These are phyloP conservation scores for Recurvomyces mirabilis DNA, from an alignment of 495 filamentous ascomycete genomes.

Conservation along the genomic window DNA sequence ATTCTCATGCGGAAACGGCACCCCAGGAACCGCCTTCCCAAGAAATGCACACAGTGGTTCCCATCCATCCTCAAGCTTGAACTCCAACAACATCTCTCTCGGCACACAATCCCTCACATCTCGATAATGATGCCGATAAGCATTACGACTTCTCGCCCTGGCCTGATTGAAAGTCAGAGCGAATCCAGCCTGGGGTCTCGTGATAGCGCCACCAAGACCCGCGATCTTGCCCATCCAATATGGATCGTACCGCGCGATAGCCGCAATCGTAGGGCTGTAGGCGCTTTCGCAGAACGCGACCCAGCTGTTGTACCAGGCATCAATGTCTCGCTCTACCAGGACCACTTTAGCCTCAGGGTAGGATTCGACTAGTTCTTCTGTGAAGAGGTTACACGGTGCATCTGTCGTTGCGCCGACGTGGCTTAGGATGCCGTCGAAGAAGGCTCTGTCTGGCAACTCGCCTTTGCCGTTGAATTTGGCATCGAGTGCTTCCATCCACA, in stretches of 20 bases:
- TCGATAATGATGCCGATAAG: slow-evolving; percentile 13
- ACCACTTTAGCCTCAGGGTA: slow-evolving; percentile 33
- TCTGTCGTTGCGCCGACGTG: slow-evolving; percentile 13
- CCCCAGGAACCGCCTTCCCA: slow-evolving; percentile 14
- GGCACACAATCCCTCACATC: slow-evolving; percentile 8
- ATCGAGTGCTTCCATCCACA: slow-evolving; percentile 6
- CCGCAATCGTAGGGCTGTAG: slow-evolving; percentile 2
- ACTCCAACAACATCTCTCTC: slow-evolving; percentile 15
- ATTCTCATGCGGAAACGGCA: slow-evolving; percentile 16
- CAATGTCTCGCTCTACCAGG: slow-evolving; percentile 31
- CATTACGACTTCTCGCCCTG: slow-evolving; percentile 11
- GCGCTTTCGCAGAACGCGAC: slow-evolving; percentile 2
- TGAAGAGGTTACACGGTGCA: slow-evolving; percentile 5
- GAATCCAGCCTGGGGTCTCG: no score
- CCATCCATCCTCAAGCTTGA: slow-evolving; percentile 17
- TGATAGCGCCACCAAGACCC: background rate
- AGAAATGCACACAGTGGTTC: slow-evolving; percentile 21
- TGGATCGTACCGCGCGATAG: slow-evolving; percentile 5
- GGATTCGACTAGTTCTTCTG: slow-evolving; percentile 7
- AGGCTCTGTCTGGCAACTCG: background rate
- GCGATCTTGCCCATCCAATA: slow-evolving; percentile 9
- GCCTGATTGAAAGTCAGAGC: no score
- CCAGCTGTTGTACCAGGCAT: slow-evolving; percentile 32
- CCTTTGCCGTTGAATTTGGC: slow-evolving; percentile 12
- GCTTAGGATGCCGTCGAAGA: slow-evolving; percentile 19